Conservation (phyloP, 345 rosid genomes). For the Camelina laxa region DNA sequence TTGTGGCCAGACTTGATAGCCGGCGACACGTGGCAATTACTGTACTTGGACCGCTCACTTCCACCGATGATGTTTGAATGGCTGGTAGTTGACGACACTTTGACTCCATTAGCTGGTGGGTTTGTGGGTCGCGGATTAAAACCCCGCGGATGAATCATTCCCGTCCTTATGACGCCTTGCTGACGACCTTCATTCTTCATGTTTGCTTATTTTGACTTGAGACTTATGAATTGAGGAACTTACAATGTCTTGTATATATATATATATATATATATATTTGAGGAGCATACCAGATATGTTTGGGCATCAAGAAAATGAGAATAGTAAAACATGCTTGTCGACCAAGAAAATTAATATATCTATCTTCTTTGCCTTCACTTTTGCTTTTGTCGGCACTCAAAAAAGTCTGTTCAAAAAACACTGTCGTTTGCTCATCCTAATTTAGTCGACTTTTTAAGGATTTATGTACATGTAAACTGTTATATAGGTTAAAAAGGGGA, state of each 20-base stretch:
- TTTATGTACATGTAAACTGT: no score
- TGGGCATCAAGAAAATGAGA: conserved; percentile 25
- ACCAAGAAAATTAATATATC: conserved; percentile 7
- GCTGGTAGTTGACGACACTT: conserved; percentile 37
- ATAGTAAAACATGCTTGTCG: conserved; percentile 31
- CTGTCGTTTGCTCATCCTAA: no score
- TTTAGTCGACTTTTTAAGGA: no score
- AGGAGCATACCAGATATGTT: background rate
- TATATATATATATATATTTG: background rate
- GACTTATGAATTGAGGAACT: conserved; percentile 12
- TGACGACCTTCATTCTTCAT: conserved; percentile 40
- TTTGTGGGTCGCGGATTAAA: conserved; percentile 4
- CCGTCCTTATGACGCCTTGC: conserved; percentile 19
- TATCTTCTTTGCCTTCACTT: no score
- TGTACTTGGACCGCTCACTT: conserved; percentile 20
- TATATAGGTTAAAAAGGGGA: no score
- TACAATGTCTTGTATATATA: conserved; percentile 1
- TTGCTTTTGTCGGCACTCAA: no score
- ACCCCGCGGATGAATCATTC: conserved; percentile 18
- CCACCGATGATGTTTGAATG: conserved; percentile 24
- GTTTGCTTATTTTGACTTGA: background rate
- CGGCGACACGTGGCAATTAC: conserved; percentile 35
- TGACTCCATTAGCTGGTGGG: conserved; percentile 19
- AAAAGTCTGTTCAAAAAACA: no score
- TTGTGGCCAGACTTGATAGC: background rate